Base-by-base conservation (phyloP, 2,329 filamentous ascomycete genomes). In the Grosmannia serpens region DNA sequence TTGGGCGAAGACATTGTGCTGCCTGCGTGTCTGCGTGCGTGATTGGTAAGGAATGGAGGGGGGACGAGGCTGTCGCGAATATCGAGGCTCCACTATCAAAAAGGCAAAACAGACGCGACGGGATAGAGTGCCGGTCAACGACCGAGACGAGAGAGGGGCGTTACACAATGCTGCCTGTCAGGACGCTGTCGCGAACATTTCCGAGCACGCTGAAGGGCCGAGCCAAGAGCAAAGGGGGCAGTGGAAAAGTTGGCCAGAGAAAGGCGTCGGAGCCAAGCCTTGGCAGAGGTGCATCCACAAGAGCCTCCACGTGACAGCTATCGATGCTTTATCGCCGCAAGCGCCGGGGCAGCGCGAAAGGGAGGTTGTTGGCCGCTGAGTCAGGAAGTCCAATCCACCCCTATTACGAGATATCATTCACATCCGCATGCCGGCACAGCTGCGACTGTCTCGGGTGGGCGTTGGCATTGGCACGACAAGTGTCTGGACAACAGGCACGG, bases 1-100 rank as follows among this genome's bases (percentile, higher is more conserved):
- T 56, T 56, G 3, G 64, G 64, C 26, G 67, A 67, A 15, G 62
- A 61, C 68, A 70, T 68, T 29, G 44, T n/a, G n/a, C n/a, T n/a
- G n/a, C n/a, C n/a, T n/a, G n/a, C n/a, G n/a, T n/a, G n/a, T n/a
- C n/a, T n/a, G n/a, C n/a, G n/a, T n/a, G n/a, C n/a, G 33, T 7
- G 33, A 35, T 35, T 35, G 33, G 7, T 35, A 35, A 7, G 33
- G 7, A 35, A 35, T 35, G 33, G n/a, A 2, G 41, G n/a, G 13
- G 29, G 5, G 29, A 41, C 38, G 38, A 41, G 38, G 38, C 38
- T 41, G 38, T 31, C 29, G 10, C 29, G 29, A 10, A 31, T 10
- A 10, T 10, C 10, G 29, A 17, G 13, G 38, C 38, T 41, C 38
- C 38, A 41, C 38, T 41, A 10, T 15, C 7, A 35, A 35, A 35